Evolutionary conservation across 805 yeast species (phyloP), one percentile per base, ranked within the genome.

Genomic region (Starmerella geochares): DNA sequence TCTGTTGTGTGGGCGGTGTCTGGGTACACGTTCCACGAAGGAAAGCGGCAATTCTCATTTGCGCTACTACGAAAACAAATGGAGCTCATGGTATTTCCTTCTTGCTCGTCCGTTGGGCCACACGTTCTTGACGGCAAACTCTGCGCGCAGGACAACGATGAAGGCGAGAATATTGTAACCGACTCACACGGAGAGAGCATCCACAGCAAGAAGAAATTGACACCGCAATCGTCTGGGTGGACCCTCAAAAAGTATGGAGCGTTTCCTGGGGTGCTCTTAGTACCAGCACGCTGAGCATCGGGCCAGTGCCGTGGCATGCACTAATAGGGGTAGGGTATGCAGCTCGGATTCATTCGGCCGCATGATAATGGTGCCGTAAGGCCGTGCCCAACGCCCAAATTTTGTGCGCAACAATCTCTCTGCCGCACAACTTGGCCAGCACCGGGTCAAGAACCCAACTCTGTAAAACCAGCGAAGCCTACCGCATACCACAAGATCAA

Each of bases 301-400:
- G 9, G 1, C 44, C 44, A 40, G 44, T 27, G 44, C 44, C 44
- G 44, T 40, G 31, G 44, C 44, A 40, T 40, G 44, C 44, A 40
- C 23, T 10, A 9, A 23, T 4, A 8, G 42, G 42, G 28, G 11
- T 14, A 38, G 42, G 42, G 21, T 23, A 38, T 38, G 42, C 17
- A 8, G 29, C n/a, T 19, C 19, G 11, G 42, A 11, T 17, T 24
- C 17, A 24, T 10, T 38, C 14, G 13, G 14, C 42, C 21, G 28
- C 42, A n/a, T 24, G 42, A 38, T 38, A 40, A 40, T 10, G 44
- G 44, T 27, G 44, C 44, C 44, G 32, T 40, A 7, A 14, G 16
- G 13, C 19, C 20, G n/a, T n/a, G n/a, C n/a, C n/a, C n/a, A n/a
- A n/a, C n/a, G n/a, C n/a, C n/a, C n/a, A n/a, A n/a, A n/a, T n/a